phyloP scores from a whole-genome alignment of 2,329 filamentous ascomycete genomes.

The Botryotinia globosa region DNA sequence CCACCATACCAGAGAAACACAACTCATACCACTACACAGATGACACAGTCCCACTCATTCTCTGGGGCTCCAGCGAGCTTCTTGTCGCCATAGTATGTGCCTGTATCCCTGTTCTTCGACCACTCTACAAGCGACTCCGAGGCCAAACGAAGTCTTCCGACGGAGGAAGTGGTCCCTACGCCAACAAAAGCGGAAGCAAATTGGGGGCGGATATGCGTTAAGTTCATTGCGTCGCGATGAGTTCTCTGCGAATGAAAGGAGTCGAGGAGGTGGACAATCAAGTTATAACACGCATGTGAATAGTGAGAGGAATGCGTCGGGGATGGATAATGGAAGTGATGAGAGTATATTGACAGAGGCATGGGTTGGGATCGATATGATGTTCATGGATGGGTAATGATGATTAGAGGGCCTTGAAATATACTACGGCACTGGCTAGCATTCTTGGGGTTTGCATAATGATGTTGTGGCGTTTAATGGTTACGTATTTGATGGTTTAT shows the following conservation, averaged over 20 bases:
- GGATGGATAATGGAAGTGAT: conserved; percentile 16
- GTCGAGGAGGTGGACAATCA: background rate
- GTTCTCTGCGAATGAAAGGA: background rate
- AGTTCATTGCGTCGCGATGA: conserved; percentile 13
- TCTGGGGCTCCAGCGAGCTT: conserved; percentile 16
- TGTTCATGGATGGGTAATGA: background rate
- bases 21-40: background rate
- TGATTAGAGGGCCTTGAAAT: background rate
- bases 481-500: background rate
- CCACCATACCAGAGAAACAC: background rate
- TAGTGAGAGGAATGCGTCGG: background rate
- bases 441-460: background rate
- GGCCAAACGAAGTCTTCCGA: conserved; percentile 1
- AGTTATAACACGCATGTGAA: background rate
- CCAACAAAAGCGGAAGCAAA: background rate
- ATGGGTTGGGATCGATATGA: background rate
- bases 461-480: background rate
- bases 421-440: background rate
- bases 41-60: conserved; percentile 10
- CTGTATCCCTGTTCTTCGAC: conserved; percentile 9
- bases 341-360: conserved; percentile 15
- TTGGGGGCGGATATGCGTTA: background rate
- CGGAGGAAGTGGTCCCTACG: background rate
- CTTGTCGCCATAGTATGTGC: conserved; percentile 16
- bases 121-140: conserved; percentile 1